phyloP scores from a whole-genome alignment of 352 stramenopile genomes.

The Phytopythium mirpurense region DNA sequence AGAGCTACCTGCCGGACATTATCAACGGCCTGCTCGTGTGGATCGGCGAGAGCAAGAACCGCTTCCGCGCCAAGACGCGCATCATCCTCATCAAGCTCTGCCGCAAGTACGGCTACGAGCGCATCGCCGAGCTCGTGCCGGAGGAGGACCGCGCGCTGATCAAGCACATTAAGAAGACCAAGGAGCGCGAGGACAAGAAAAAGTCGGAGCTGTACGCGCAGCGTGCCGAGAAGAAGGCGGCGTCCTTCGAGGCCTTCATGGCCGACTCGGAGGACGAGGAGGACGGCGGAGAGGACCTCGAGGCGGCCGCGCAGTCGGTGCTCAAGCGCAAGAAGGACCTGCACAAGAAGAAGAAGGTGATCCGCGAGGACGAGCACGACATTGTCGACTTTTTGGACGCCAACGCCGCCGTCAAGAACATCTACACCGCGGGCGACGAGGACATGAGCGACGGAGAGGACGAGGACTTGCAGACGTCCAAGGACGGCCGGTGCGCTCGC shows the following conservation, averaged over 20 bases:
- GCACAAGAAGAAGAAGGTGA: slow-evolving; percentile 76
- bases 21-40: slow-evolving; percentile 91
- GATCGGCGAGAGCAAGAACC: slow-evolving; percentile 93
- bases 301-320: slow-evolving; percentile 77
- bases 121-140: slow-evolving; percentile 86
- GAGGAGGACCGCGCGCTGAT: slow-evolving; percentile 89
- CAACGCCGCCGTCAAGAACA: slow-evolving; percentile 87
- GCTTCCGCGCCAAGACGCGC: slow-evolving; percentile 93
- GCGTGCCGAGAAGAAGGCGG: slow-evolving; percentile 46
- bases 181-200: slow-evolving; percentile 87
- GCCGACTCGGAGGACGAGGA: slow-evolving; percentile 77
- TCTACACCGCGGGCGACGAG: slow-evolving; percentile 48
- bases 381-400: slow-evolving; percentile 93
- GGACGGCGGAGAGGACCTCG: slow-evolving; percentile 64
- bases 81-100: slow-evolving; percentile 96
- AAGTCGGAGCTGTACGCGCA: slow-evolving; percentile 64
- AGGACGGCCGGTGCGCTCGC: slow-evolving; percentile 75
- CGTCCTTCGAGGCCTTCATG: slow-evolving; percentile 79
- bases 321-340: slow-evolving; percentile 77
- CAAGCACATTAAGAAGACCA: slow-evolving; percentile 95
- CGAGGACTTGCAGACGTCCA: slow-evolving; percentile 87
- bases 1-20: slow-evolving; percentile 89
- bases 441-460: slow-evolving; percentile 69
- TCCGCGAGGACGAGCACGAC: slow-evolving; percentile 79
- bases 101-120: slow-evolving; percentile 91